Base-by-base conservation (phyloP, 208 protist genomes). In the Acanthamoeba sp. region DNA sequence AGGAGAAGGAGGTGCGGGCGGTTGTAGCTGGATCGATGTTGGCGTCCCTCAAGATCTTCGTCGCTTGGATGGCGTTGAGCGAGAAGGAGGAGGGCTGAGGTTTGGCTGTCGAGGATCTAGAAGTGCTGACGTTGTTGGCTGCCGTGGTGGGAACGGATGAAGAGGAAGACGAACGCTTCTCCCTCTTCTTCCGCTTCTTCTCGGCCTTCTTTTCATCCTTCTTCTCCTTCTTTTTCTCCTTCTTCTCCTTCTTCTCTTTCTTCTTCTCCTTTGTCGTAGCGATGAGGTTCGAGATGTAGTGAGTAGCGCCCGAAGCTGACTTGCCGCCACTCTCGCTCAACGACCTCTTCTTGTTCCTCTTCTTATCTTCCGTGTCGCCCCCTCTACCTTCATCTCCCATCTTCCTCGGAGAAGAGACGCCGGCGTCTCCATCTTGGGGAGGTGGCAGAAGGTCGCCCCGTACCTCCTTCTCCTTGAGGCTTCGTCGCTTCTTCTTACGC, bases 401-500 rank as follows among this genome's bases (percentile, higher is more conserved):
- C 45, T 50, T 50, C 2, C 18, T 48, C 34, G 24, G 1, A 6
- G 66, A 27, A 69, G 9, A 29, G 59, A 22, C 27, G 66, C 34
- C 36, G 14, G 36, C 69, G 1, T 71, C 20, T 18, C 52, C 32
- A 27, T 59, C 52, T 20, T 59, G 52, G 12, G 27, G 52, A 27
- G 52, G 20, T 1, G 20, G 52, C 22, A 32, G 38, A 50, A 12
- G 7, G 22, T 85, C 76, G 24, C 48, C 48, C 32, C 45, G 4
- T 34, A 59, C 42, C 76, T 85, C 76, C 48, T 85, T 85, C 6
- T 6, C 76, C 76, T 85, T 85, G 16, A 85, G 36, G 36, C 69
- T 78, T 1, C 76, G 38, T 85, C 76, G 76, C 48, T 85, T 85
- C 45, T 85, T 85, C 45, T 57, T 85, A 12, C 76, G 76, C 7